Evolutionary conservation across 805 yeast genomes (phyloP), one percentile per base, ranked within the genome.

Genomic region (Yarrowia divulgata): DNA sequence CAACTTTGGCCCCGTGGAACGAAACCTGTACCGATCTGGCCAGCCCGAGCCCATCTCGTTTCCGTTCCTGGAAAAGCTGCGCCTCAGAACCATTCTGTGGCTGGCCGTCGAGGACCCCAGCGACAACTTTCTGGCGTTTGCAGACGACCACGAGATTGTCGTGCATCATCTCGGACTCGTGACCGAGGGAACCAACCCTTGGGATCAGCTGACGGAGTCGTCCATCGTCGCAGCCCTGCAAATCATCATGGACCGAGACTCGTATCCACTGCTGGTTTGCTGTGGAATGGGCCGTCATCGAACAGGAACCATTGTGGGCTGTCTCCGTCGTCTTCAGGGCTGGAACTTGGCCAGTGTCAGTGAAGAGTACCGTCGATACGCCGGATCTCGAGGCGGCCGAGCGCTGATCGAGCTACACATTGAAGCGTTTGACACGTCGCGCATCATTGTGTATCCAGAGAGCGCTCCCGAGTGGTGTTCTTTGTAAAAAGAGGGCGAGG

Each of bases 241-340:
- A 71, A 83, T 92, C 42, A 90, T 94, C 19, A 85, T 88, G 54
- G 85, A 91, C 73, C 84, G 84, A 71, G 83, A 85, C n/a, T 87
- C 88, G 76, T 91, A 91, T 75, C 98, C 99, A 0, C 74, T 95
- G 71, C 80, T 95, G 64, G 93, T 93, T 5, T 95, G 98, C 78
- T 95, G 98, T 75, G 97, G 98, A 14, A 95, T 95, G 99, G 99
- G 99, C 0, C 83, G 99, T 73, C 99, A 94, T 78, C 83, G 99
- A 72, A 93, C 98, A 0, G 99, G 99, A 0, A 93, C 98, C 0
- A 97, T 95, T 3, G 87, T 95, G 70, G 99, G 99, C 0, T 94
- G 99, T 78, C 80, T 94, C 58, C 82, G 99, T 72, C 84, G 97
- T 70, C 81, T 95, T 19, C 98, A 95, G 82, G 94, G 96, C n/a